These are phyloP conservation scores for Apiospora pterosperma DNA, from an alignment of 2,329 filamentous ascomycete species.

Conservation along the genomic window DNA sequence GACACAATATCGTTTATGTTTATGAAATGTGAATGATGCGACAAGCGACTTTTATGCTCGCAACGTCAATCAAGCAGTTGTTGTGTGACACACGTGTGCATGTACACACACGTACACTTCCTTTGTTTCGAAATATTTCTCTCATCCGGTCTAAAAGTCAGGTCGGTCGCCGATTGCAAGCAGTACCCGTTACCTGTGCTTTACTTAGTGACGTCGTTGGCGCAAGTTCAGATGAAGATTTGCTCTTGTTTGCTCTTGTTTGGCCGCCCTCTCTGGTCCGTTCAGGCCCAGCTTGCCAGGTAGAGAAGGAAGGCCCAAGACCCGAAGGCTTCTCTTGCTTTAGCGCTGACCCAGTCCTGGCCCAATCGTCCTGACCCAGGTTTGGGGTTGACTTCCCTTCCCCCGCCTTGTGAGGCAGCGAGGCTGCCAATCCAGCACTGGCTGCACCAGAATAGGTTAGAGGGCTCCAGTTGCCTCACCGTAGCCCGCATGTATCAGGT, in stretches of 20 bases:
- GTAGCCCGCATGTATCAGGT: slow-evolving; percentile 5
- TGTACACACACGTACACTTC: neutral
- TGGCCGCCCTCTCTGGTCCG: neutral
- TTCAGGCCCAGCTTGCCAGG: neutral
- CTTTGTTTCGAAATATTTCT: neutral
- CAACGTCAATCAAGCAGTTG: neutral
- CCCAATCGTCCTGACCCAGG: slow-evolving; percentile 1
- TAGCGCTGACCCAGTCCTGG: neutral
- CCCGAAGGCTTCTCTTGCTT: neutral
- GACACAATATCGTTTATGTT: neutral
- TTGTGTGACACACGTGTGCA: neutral
- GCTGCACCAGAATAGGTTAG: neutral
- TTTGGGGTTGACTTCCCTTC: neutral
- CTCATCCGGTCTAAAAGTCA: neutral
- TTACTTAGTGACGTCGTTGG: neutral
- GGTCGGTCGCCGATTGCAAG: neutral
- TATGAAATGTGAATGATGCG: neutral
- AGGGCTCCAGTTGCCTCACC: slow-evolving; percentile 4
- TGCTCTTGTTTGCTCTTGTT: slow-evolving; percentile 4
- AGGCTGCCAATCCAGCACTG: neutral
- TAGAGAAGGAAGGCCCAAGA: neutral
- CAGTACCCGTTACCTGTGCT: neutral
- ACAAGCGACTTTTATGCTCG: neutral
- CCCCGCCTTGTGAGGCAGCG: slow-evolving; percentile 3
- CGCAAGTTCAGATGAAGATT: slow-evolving; percentile 2